phyloP scores from a whole-genome alignment of 2,329 filamentous ascomycete genomes.

The Metarhizium guizhouense region DNA sequence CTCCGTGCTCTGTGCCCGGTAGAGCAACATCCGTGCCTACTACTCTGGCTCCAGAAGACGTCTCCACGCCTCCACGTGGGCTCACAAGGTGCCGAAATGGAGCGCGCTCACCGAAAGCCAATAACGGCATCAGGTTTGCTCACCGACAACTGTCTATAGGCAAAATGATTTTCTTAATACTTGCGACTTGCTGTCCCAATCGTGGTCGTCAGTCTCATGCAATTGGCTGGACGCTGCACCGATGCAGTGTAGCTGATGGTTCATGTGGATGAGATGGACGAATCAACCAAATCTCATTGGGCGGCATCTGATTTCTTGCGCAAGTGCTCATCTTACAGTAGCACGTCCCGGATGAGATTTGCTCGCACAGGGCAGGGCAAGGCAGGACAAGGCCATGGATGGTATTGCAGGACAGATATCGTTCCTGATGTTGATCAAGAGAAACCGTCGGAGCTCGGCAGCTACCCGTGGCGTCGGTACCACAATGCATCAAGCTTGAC shows the following conservation, averaged over 20 bases:
- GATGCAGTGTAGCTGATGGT: too few species aligned
- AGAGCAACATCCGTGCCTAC: not conserved
- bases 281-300: not conserved
- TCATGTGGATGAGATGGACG: not conserved
- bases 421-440: not conserved
- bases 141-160: not conserved
- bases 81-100: not conserved
- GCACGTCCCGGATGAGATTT: too few species aligned
- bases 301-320: not conserved
- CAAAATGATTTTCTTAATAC: too few species aligned
- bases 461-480: not conserved
- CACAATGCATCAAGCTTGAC: too few species aligned
- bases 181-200: not conserved
- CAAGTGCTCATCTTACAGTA: too few species aligned
- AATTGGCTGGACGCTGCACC: not conserved
- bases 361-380: too few species aligned
- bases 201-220: not conserved
- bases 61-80: conserved; percentile 5
- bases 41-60: not conserved
- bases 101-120: not conserved
- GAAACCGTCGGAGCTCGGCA: not conserved
- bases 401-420: too few species aligned
- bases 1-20: not conserved
- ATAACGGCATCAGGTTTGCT: conserved; percentile 2
- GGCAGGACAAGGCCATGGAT: too few species aligned